phyloP scores from a whole-genome alignment of 179 eudicot genomes.

The Carnegiea gigantea region DNA sequence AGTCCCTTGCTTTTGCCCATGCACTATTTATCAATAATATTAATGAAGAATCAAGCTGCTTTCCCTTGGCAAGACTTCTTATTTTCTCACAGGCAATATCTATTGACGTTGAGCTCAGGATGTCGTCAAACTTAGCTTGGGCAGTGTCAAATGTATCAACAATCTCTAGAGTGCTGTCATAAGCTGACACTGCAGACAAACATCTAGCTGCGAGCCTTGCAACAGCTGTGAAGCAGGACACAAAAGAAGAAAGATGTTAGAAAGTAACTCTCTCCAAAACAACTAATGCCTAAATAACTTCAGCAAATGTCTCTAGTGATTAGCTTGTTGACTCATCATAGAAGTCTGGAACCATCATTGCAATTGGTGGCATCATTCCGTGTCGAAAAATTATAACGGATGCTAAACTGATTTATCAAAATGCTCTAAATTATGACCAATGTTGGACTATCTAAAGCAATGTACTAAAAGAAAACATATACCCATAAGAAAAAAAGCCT shows the following conservation, averaged over 20 bases:
- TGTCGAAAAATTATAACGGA: background rate
- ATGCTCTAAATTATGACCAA: too few relatives aligned
- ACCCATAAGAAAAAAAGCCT: too few relatives aligned
- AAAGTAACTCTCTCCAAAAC: background rate
- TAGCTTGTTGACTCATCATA: too few relatives aligned
- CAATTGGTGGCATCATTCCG: background rate
- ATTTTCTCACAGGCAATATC: slow-evolving; percentile 90
- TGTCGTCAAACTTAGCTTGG: slow-evolving; percentile 79
- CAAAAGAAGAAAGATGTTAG: slow-evolving; percentile 18
- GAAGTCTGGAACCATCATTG: background rate
- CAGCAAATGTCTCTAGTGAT: background rate
- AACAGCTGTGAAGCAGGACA: slow-evolving; percentile 46
- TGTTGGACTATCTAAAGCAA: too few relatives aligned
- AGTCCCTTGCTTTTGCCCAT: slow-evolving; percentile 93
- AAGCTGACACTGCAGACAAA: slow-evolving; percentile 90
- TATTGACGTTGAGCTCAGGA: slow-evolving; percentile 77
- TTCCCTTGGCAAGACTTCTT: slow-evolving; percentile 83
- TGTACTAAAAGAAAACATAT: too few relatives aligned
- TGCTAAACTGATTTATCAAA: too few relatives aligned
- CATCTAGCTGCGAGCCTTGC: slow-evolving; percentile 92
- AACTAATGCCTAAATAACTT: background rate
- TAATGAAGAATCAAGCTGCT: slow-evolving; percentile 91
- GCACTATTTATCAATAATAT: slow-evolving; percentile 83
- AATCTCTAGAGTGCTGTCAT: slow-evolving; percentile 76
- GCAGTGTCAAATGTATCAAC: slow-evolving; percentile 82